phyloP scores from a whole-genome alignment of 2,329 filamentous ascomycete species.

The Aspergillus oerlinghausenensis region DNA sequence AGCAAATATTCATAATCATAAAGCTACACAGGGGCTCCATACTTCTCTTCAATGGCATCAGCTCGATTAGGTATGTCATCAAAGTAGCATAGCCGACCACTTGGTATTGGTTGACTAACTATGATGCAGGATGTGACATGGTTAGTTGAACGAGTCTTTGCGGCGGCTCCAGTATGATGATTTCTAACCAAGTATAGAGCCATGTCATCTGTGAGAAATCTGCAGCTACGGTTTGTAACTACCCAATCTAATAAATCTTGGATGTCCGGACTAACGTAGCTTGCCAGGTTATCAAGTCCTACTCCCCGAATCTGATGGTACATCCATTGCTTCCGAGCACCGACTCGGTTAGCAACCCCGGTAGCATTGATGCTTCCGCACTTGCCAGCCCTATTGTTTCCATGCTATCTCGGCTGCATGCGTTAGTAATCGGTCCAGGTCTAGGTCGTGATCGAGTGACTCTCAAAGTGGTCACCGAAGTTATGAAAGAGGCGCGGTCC shows the following conservation, averaged over 20 bases:
- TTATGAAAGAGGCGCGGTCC: conserved; percentile 73
- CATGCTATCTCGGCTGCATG: conserved; percentile 83
- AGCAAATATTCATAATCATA: conserved; percentile 1
- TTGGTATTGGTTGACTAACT: conserved; percentile 9
- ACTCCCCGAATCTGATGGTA: conserved; percentile 97
- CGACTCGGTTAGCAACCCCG: conserved; percentile 45
- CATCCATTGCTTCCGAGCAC: conserved; percentile 90
- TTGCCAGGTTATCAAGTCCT: conserved; percentile 82
- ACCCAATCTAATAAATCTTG: background rate
- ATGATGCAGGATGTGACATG: conserved; percentile 63
- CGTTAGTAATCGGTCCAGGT: conserved; percentile 87
- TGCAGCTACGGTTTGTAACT: conserved; percentile 55
- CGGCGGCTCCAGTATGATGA: background rate
- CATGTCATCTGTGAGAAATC: conserved; percentile 94
- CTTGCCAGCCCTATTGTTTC: conserved; percentile 67
- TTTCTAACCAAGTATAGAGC: conserved; percentile 39
- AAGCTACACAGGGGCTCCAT: conserved; percentile 88
- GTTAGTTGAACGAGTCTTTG: conserved; percentile 44
- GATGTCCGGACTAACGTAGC: background rate
- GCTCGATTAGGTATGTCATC: conserved; percentile 64
- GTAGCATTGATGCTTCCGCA: conserved; percentile 49
- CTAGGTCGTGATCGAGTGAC: conserved; percentile 86
- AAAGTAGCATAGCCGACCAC: background rate
- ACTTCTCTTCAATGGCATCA: conserved; percentile 96
- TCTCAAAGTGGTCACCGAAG: conserved; percentile 74